Conservation (phyloP, 108 stramenopile genomes). For the Chaetoceros tenuissimus region DNA sequence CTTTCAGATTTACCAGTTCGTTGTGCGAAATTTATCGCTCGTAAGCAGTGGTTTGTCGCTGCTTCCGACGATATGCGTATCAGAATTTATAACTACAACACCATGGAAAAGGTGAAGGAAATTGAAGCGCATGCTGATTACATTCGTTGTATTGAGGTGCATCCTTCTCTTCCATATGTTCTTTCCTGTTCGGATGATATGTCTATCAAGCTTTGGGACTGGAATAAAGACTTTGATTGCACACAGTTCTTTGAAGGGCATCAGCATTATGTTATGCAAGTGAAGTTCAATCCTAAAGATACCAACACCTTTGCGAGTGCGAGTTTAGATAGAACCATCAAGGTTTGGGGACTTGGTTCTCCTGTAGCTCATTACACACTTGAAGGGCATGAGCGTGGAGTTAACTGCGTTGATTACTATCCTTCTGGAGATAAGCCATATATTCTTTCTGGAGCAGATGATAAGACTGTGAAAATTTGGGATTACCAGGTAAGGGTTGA, state of each 20-base stretch:
- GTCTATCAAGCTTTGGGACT: conserved; percentile 98
- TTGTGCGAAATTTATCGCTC: conserved; percentile 94
- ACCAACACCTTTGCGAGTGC: conserved; percentile 98
- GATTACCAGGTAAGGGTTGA: conserved; percentile 60
- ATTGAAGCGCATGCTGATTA: conserved; percentile 99
- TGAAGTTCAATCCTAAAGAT: conserved; percentile 98
- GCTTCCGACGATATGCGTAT: conserved; percentile 91
- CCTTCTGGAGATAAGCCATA: conserved; percentile 99
- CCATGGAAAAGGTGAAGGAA: conserved; percentile 97
- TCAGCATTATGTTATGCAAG: conserved; percentile 99
- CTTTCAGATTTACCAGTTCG: conserved; percentile 92
- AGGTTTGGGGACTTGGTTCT: conserved; percentile 94
- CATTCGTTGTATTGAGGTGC: conserved; percentile 96
- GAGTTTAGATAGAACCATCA: conserved; percentile 92
- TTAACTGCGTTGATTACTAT: conserved; percentile 99
- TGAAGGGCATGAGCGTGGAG: conserved; percentile 97
- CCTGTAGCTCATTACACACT: conserved; percentile 93
- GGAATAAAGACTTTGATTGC: conserved; percentile 94
- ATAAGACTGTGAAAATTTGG: conserved; percentile 97
- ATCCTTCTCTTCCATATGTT: conserved; percentile 93
- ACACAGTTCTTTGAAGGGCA: conserved; percentile 96
- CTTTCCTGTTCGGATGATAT: conserved; percentile 91
- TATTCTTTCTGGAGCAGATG: conserved; percentile 96
- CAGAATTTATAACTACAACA: conserved; percentile 98
- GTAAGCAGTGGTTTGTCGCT: conserved; percentile 95